A percentile compares a stretch with the other conserved stretches of the same genome.
Evolutionary conservation across 2,329 filamentous ascomycete species (phyloP).

Genomic region (Ceratocystiopsis sp.): DNA sequence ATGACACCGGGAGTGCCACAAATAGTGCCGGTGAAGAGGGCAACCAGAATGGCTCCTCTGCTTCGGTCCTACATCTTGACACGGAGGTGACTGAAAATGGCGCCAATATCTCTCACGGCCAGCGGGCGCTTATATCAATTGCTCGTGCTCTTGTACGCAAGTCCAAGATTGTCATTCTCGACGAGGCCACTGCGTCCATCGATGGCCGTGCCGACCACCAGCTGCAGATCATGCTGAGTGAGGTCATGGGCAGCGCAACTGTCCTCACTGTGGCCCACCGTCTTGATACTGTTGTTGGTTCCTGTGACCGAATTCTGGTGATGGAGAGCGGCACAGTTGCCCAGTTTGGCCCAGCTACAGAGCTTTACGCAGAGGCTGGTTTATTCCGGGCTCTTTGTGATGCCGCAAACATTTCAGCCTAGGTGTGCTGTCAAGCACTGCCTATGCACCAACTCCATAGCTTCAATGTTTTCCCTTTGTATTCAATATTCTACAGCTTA

Average conservation of each 20-base stretch:
- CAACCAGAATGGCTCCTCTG: too few relatives aligned
- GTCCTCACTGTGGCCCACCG: constrained; percentile 7
- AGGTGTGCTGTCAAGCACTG: too few relatives aligned
- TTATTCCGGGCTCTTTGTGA: constrained; percentile 2
- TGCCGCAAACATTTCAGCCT: constrained; percentile 1
- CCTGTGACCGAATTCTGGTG: constrained; percentile 69
- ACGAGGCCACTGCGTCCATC: constrained; percentile 87
- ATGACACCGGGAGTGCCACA: too few relatives aligned
- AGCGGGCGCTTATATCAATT: constrained; percentile 76
- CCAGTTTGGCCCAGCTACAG: constrained; percentile 42
- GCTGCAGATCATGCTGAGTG: constrained; percentile 3
- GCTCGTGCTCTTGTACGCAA: constrained; percentile 74
- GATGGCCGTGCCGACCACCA: constrained; percentile 26
- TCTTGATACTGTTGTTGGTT: constrained; percentile 5
- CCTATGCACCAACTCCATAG: too few relatives aligned
- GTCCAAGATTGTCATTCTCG: constrained; percentile 81
- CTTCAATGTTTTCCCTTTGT: too few relatives aligned
- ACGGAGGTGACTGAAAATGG: constrained; percentile 5
- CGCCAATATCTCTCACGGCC: constrained; percentile 49
- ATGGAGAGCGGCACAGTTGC: constrained; percentile 75
- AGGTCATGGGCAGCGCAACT: constrained; percentile 2
- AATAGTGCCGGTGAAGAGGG: too few relatives aligned
- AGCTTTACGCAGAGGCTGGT: constrained; percentile 1
- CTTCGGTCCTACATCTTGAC: constrained; percentile 1
- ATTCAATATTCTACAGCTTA: too few relatives aligned